Base-by-base conservation (phyloP, 2,329 filamentous ascomycete genomes). In the Lasiodiplodia sp. region DNA sequence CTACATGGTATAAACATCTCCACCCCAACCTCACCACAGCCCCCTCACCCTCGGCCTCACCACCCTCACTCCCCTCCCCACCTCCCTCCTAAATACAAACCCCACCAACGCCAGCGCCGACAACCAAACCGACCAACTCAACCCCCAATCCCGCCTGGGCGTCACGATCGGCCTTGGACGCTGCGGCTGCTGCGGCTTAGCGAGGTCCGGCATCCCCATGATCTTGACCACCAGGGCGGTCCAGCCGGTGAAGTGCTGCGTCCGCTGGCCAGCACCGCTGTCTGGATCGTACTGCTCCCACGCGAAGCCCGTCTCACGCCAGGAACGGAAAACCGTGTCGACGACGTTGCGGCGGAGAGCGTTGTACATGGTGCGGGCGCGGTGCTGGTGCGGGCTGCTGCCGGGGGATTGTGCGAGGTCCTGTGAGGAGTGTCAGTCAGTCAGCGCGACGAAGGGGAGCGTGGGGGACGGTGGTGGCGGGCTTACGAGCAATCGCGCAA, bases 281-380 rank as follows among this genome's bases (percentile, higher is more conserved):
- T 97, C 93, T 0, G 94, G 93, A 78, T 97, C 93, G 80, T 98
- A 99, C 82, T 99, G 96, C 82, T 99, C 96, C 95, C 95, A 99
- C 0, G 95, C 96, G 78, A 97, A 98, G 21, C 95, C 95, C 0
- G 96, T 98, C 76, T 92, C 88, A 77, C 90, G 85, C 95, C 95
- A 99, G 78, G 90, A 90, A 68, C 90, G 87, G 83, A 91, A 97
- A 16, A 98, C 92, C 1, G 94, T 98, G 63, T 94, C 87, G 56
- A 98, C 92, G 14, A 99, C 83, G 77, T 97, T 98, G 79, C 87
- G 88, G 67, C 96, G 89, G 58, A 98, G 87, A 34, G 87, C 84
- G n/a, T 84, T 88, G 83, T 97, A 98, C 69, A 97, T 84, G 67
- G 88, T 85, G n/a, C 83, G 83, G 8, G 94, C 93, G 72, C 88